phyloP scores from a whole-genome alignment of 345 rosid species.

The Psidium friedrichsthalianum region DNA sequence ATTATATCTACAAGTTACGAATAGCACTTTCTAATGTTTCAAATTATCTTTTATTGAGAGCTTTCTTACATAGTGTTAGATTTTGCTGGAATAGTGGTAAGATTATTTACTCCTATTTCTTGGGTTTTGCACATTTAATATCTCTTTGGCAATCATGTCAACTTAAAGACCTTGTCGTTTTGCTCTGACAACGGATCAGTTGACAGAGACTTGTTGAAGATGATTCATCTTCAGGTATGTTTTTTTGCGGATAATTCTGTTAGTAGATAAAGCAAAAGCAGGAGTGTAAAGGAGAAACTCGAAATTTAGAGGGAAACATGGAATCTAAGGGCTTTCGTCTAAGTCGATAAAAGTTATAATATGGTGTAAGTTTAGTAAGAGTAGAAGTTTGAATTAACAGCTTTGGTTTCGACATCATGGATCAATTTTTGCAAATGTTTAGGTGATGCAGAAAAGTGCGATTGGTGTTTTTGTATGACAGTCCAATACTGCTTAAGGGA shows the following conservation, averaged over 20 bases:
- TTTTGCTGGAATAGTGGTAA: neutral
- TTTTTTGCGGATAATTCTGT: neutral
- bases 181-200: neutral
- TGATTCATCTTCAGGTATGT: neutral
- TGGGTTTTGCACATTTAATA: neutral
- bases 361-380: neutral
- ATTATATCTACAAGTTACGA: neutral
- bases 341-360: neutral
- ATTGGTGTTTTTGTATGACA: neutral
- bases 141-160: neutral
- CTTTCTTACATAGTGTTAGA: neutral
- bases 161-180: neutral
- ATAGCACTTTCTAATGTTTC: neutral
- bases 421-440: neutral
- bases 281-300: neutral
- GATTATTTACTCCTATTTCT: neutral
- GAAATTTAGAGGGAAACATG: neutral
- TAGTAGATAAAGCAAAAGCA: neutral
- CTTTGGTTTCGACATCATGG: neutral
- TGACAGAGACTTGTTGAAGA: neutral
- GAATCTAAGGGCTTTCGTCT: neutral
- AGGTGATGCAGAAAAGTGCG: neutral
- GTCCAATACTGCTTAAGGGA: neutral
- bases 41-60: neutral
- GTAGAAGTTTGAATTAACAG: neutral